phyloP scores from a whole-genome alignment of 495 filamentous ascomycete genomes.

The Oleoguttula mirabilis region DNA sequence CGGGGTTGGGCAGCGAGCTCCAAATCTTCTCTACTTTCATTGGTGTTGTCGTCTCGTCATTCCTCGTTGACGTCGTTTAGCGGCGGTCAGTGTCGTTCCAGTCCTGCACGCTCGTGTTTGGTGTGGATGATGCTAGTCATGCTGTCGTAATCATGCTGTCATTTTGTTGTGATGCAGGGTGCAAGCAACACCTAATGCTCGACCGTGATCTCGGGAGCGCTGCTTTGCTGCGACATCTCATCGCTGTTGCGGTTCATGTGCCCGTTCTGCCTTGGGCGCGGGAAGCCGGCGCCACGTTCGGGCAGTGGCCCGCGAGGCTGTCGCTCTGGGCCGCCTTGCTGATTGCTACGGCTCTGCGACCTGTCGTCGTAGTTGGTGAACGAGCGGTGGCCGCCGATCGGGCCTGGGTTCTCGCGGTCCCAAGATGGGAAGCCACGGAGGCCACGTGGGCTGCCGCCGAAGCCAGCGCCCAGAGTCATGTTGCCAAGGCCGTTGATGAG shows the following conservation, averaged over 20 bases:
- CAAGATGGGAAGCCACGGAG: conserved; percentile 54
- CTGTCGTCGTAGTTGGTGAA: conserved; percentile 56
- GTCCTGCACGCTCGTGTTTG: not conserved
- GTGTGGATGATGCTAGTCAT: not conserved
- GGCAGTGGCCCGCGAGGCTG: conserved; percentile 69
- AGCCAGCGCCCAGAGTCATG: conserved; percentile 47
- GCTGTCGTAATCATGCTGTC: not conserved
- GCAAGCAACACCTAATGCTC: conserved; percentile 22
- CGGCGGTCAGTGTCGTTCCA: no score
- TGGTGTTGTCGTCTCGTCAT: no score
- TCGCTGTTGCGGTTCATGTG: conserved; percentile 74
- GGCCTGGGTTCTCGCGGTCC: conserved; percentile 51
- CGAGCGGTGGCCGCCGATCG: conserved; percentile 80
- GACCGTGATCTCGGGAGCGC: conserved; percentile 35
- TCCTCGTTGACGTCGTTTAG: no score
- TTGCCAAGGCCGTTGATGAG: conserved; percentile 56
- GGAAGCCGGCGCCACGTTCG: conserved; percentile 68
- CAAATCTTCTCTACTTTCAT: no score
- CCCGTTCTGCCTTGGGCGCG: conserved; percentile 59
- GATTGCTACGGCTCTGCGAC: conserved; percentile 42
- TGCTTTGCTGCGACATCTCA: conserved; percentile 49
- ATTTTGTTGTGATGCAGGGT: not conserved
- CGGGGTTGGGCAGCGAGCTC: no score
- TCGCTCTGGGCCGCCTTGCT: conserved; percentile 46
- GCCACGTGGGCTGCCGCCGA: conserved; percentile 50